These are phyloP conservation scores for Zychaea mexicana DNA, from an alignment of 371 early-diverging fungal species.

Conservation along the genomic window DNA sequence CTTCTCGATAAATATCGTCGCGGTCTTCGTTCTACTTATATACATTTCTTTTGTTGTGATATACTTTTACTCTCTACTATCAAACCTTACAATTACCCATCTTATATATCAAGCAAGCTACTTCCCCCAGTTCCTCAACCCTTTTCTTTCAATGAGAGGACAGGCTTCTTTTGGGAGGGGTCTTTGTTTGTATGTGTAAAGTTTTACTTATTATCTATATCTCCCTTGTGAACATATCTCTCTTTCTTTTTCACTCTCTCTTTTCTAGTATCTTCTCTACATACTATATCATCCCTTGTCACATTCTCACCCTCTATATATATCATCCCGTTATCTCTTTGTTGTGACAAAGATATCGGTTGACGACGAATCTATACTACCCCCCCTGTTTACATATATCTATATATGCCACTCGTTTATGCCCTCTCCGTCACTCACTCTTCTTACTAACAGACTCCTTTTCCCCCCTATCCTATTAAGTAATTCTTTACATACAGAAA, in stretches of 20 bases:
- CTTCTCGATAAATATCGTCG: constrained; percentile 16
- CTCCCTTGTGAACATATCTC: constrained; percentile 5
- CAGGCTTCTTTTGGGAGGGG: not conserved
- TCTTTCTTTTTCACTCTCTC: not conserved
- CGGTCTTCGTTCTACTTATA: not conserved
- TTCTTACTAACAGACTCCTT: no score
- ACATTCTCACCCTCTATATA: no score
- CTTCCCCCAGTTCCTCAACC: not conserved
- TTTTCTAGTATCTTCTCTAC: not conserved
- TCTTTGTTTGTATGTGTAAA: constrained; percentile 1
- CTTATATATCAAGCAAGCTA: not conserved
- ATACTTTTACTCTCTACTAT: not conserved
- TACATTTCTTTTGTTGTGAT: not conserved
- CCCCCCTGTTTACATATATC: not conserved
- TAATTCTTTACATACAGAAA: constrained; percentile 6
- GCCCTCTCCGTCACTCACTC: not conserved
- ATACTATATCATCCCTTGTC: no score
- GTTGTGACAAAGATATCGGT: not conserved
- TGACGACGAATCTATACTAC: not conserved
- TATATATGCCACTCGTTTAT: constrained; percentile 3
- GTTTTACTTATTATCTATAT: not conserved
- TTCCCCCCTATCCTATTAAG: not conserved
- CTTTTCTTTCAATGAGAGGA: not conserved
- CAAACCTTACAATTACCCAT: not conserved
- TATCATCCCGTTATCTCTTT: not conserved